Evolutionary conservation across 2,329 filamentous ascomycete species (phyloP).

Genomic region (Aspergillus cejpii): DNA sequence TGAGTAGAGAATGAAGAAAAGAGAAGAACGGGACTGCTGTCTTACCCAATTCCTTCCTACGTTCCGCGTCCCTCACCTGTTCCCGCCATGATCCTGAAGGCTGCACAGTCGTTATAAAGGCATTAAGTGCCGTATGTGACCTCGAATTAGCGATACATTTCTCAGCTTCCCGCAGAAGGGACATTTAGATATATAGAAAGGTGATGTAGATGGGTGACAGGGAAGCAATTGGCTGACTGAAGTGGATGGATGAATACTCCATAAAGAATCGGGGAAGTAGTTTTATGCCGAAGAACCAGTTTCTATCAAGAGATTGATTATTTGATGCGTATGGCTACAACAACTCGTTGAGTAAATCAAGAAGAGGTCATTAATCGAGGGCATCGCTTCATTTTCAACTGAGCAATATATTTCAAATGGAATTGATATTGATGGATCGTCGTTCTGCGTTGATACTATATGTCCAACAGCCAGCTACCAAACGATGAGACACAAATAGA

Average conservation of each 20-base stretch:
- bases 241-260: not conserved
- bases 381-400: too few species aligned
- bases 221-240: not conserved
- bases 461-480: too few species aligned
- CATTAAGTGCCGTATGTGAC: constrained; percentile 32
- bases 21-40: not conserved
- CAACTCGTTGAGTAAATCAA: too few species aligned
- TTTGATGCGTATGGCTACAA: too few species aligned
- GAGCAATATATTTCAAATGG: too few species aligned
- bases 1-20: not conserved
- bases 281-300: too few species aligned
- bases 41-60: constrained; percentile 32
- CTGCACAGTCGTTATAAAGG: constrained; percentile 37
- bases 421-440: too few species aligned
- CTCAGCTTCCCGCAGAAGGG: constrained; percentile 41
- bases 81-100: constrained; percentile 31
- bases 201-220: not conserved
- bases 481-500: too few species aligned
- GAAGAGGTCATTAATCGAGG: too few species aligned
- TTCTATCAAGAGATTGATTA: too few species aligned
- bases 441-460: too few species aligned
- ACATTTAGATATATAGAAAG: constrained; percentile 31
- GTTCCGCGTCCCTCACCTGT: constrained; percentile 34
- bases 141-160: constrained; percentile 39
- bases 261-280: not conserved